A percentile compares a stretch with the other conserved stretches of the same genome.
These are phyloP conservation scores for Talaromyces sp. DNA, from an alignment of 2,329 filamentous ascomycete genomes.

Conservation along the genomic window DNA sequence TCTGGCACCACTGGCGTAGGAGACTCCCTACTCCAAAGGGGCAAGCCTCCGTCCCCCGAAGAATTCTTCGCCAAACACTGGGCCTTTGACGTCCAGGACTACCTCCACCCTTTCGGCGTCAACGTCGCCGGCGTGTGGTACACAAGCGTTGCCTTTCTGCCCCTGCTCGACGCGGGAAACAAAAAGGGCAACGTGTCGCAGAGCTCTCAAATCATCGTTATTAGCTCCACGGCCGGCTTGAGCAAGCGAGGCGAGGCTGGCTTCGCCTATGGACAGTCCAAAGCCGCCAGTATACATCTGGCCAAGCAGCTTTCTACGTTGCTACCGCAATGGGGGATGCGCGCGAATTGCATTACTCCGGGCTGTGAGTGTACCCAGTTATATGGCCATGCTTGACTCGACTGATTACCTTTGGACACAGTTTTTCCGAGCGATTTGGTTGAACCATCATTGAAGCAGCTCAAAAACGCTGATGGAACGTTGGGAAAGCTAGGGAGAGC, in stretches of 20 bases:
- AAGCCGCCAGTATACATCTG: slow-evolving; percentile 16
- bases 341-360: slow-evolving; percentile 18
- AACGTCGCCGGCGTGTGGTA: slow-evolving; percentile 28
- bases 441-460: slow-evolving; percentile 1
- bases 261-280: slow-evolving; percentile 17
- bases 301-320: slow-evolving; percentile 14
- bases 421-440: slow-evolving; percentile 12
- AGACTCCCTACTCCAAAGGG: neutral
- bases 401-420: neutral
- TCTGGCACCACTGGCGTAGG: slow-evolving; percentile 42
- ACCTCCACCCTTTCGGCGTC: slow-evolving; percentile 18
- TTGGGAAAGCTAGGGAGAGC: slow-evolving; percentile 16
- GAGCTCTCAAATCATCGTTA: slow-evolving; percentile 19
- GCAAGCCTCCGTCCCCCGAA: slow-evolving; percentile 15
- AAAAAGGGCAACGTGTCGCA: slow-evolving; percentile 2
- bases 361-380: slow-evolving; percentile 8
- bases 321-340: slow-evolving; percentile 13
- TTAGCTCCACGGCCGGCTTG: slow-evolving; percentile 16
- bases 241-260: slow-evolving; percentile 15
- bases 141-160: slow-evolving; percentile 27
- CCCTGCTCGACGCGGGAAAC: slow-evolving; percentile 29
- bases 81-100: slow-evolving; percentile 19
- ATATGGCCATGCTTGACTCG: slow-evolving; percentile 1
- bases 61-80: slow-evolving; percentile 27
- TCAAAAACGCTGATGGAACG: slow-evolving; percentile 2